Evolutionary conservation across 202 grass and related monocot genomes (phyloP).

Genomic region (Zoysia matrella): DNA sequence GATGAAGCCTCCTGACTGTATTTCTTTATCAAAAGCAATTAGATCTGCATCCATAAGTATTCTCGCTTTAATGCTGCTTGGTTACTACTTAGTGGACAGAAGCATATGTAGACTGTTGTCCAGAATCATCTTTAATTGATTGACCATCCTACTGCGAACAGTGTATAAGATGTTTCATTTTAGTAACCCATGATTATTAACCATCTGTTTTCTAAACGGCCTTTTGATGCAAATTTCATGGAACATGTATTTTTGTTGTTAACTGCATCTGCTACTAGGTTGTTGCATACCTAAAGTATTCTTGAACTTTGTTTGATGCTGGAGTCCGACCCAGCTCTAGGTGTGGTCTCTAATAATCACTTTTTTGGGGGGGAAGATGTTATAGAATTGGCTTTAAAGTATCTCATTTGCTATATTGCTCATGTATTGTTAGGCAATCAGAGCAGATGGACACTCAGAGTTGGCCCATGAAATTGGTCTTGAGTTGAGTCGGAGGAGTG

Average conservation of each 20-base stretch:
- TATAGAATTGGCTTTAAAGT: constrained; percentile 23
- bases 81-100: constrained; percentile 26
- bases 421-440: constrained; percentile 64
- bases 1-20: constrained; percentile 19
- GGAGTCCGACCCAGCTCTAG: not conserved
- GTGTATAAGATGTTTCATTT: not conserved
- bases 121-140: constrained; percentile 16
- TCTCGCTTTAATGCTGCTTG: constrained; percentile 15
- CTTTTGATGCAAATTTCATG: not conserved
- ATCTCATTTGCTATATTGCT: constrained; percentile 18
- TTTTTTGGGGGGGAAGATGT: not conserved
- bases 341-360: not conserved
- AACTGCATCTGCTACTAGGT: not conserved
- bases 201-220: not conserved
- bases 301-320: constrained; percentile 22
- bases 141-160: not conserved
- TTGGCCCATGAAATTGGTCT: constrained; percentile 79
- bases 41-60: constrained; percentile 8
- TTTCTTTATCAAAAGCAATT: constrained; percentile 26
- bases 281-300: constrained; percentile 11
- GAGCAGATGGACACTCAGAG: constrained; percentile 70
- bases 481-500: constrained; percentile 71
- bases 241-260: constrained; percentile 7
- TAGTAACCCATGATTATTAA: not conserved
- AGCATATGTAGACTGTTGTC: constrained; percentile 6